Percentiles rank a stretch among this genome's conserved stretches.
Evolutionary conservation across 306 rosid genomes (phyloP).

Genomic region (Quercus agrifolia): DNA sequence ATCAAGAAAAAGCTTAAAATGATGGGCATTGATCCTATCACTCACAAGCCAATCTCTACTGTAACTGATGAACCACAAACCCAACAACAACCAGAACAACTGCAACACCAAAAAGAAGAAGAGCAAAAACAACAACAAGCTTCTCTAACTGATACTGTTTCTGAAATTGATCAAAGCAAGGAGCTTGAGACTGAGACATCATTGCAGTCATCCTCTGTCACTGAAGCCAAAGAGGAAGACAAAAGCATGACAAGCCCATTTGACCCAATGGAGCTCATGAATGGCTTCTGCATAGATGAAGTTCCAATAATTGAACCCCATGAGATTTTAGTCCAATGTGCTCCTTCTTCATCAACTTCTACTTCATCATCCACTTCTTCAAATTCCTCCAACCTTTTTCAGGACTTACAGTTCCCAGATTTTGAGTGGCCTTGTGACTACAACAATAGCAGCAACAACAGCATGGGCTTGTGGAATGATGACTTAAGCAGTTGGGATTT

Average conservation of each 20-base stretch:
- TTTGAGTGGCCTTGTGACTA: slow-evolving; percentile 48
- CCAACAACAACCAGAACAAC: slow-evolving; percentile 11
- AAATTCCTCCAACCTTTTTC: slow-evolving; percentile 40
- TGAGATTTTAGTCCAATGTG: slow-evolving; percentile 34
- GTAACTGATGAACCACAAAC: slow-evolving; percentile 32
- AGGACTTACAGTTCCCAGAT: slow-evolving; percentile 53
- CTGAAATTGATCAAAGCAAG: slow-evolving; percentile 26
- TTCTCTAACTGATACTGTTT: slow-evolving; percentile 1
- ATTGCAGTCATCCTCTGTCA: slow-evolving; percentile 30
- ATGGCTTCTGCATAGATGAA: slow-evolving; percentile 60
- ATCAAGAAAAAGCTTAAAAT: slow-evolving; percentile 71
- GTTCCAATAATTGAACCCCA: slow-evolving; percentile 50
- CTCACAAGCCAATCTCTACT: slow-evolving; percentile 49
- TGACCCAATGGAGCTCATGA: slow-evolving; percentile 40
- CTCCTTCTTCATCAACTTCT: slow-evolving; percentile 35
- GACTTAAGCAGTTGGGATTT: slow-evolving; percentile 62
- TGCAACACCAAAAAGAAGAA: slow-evolving; percentile 5
- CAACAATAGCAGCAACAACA: not conserved
- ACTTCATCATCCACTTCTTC: slow-evolving; percentile 39
- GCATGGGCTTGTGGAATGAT: slow-evolving; percentile 50
- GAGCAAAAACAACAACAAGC: slow-evolving; percentile 13
- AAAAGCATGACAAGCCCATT: slow-evolving; percentile 26
- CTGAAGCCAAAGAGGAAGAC: slow-evolving; percentile 35
- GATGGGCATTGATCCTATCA: slow-evolving; percentile 77
- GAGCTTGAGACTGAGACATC: slow-evolving; percentile 28